Evolutionary conservation across 1,284 basidiomycete genomes (phyloP).

Genomic region (Sporisorium reilianum): DNA sequence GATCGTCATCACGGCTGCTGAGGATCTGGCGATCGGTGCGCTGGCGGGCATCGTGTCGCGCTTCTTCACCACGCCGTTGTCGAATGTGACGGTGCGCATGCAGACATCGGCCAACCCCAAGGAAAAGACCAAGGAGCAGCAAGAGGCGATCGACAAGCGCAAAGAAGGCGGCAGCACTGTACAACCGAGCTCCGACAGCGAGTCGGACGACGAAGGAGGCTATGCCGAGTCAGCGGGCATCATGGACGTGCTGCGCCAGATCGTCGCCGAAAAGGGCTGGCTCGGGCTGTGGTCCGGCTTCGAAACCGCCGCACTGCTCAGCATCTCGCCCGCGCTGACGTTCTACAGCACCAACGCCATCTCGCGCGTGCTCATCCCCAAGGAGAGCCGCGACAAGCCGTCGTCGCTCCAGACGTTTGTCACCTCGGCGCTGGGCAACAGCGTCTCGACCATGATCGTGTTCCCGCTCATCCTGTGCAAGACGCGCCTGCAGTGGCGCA

Average conservation of each 20-base stretch:
- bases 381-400: constrained; percentile 44
- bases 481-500: constrained; percentile 70
- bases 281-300: constrained; percentile 70
- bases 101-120: constrained; percentile 67
- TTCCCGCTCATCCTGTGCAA: constrained; percentile 71
- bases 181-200: constrained; percentile 44
- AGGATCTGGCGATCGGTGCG: constrained; percentile 71
- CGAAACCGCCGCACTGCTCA: constrained; percentile 68
- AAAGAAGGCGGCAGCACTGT: neutral
- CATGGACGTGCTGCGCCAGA: constrained; percentile 63
- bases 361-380: constrained; percentile 61
- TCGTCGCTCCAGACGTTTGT: constrained; percentile 70
- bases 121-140: constrained; percentile 27
- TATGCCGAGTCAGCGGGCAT: constrained; percentile 60
- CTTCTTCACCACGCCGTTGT: constrained; percentile 71
- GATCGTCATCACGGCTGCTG: constrained; percentile 62
- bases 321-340: constrained; percentile 70
- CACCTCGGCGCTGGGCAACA: constrained; percentile 71
- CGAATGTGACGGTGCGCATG: constrained; percentile 71
- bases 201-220: constrained; percentile 66
- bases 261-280: constrained; percentile 68
- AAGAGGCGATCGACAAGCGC: constrained; percentile 7
- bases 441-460: constrained; percentile 68
- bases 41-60: constrained; percentile 71
- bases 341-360: constrained; percentile 67